A percentile compares a stretch with the other conserved stretches of the same genome.
These are phyloP conservation scores for Davidsoniella eucalypti DNA, from an alignment of 2,329 filamentous ascomycete species.

Conservation along the genomic window DNA sequence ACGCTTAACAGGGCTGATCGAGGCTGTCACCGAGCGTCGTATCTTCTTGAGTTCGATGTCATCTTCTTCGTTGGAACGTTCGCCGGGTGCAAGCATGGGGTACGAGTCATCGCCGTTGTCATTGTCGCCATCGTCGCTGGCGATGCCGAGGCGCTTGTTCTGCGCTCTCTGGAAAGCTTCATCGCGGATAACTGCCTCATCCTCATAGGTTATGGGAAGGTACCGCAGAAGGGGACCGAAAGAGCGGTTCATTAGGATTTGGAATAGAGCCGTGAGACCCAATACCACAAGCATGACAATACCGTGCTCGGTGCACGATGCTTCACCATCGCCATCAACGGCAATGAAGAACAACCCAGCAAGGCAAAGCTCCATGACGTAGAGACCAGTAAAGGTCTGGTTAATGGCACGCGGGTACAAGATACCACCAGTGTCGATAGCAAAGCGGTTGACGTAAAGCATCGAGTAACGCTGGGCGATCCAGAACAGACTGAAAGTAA, in stretches of 20 bases:
- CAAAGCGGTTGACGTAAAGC: constrained; percentile 82
- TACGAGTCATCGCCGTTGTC: constrained; percentile 27
- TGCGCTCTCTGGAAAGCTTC: constrained; percentile 73
- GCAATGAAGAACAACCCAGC: constrained; percentile 81
- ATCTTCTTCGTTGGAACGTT: constrained; percentile 14
- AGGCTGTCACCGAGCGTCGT: constrained; percentile 14
- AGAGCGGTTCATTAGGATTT: constrained; percentile 62
- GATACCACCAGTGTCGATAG: constrained; percentile 79
- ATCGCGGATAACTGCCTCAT: constrained; percentile 83
- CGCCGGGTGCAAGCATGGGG: constrained; percentile 12
- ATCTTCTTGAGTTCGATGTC: constrained; percentile 24
- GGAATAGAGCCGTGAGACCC: constrained; percentile 57
- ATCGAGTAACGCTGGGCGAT: constrained; percentile 93
- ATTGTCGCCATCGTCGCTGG: constrained; percentile 35
- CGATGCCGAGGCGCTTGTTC: constrained; percentile 47
- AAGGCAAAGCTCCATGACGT: constrained; percentile 83
- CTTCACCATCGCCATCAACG: constrained; percentile 33
- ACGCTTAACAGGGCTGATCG: constrained; percentile 30
- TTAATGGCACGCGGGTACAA: constrained; percentile 88
- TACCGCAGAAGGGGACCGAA: constrained; percentile 79
- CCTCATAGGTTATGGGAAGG: constrained; percentile 85
- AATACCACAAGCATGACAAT: constrained; percentile 68
- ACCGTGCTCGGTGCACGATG: constrained; percentile 57
- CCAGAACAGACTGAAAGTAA: constrained; percentile 87
- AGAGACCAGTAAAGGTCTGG: constrained; percentile 85